A percentile compares a stretch with the other conserved stretches of the same genome.
Conservation (phyloP, 1,139 yeast genomes). For the Casaregolazyma lundiana region DNA sequence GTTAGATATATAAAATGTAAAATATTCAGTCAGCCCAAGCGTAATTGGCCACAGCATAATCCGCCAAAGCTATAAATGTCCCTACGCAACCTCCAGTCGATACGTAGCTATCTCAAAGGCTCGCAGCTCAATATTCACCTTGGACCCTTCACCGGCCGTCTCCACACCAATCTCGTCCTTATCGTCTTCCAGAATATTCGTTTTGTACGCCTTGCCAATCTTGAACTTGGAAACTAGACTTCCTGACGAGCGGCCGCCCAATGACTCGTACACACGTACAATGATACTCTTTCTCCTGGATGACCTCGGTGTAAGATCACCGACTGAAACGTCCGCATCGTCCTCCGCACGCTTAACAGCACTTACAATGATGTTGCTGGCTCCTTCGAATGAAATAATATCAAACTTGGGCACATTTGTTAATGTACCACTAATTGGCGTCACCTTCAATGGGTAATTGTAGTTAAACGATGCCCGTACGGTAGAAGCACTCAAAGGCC, state of each 20-base stretch:
- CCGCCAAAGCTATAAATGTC: neutral
- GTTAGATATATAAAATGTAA: too few species aligned
- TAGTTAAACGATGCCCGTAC: constrained; percentile 75
- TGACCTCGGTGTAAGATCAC: constrained; percentile 37
- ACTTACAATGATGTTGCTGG: constrained; percentile 59
- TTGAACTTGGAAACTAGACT: constrained; percentile 31
- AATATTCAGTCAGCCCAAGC: too few species aligned
- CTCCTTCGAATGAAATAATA: constrained; percentile 40
- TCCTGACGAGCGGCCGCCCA: constrained; percentile 71
- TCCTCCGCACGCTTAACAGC: constrained; percentile 86
- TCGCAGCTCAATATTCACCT: constrained; percentile 47
- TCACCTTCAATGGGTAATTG: constrained; percentile 49
- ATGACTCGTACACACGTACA: constrained; percentile 73
- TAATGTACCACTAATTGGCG: constrained; percentile 15
- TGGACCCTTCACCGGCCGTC: constrained; percentile 25
- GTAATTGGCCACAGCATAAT: too few species aligned
- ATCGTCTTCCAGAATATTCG: constrained; percentile 70
- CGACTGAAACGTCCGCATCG: constrained; percentile 48
- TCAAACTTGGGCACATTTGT: constrained; percentile 19
- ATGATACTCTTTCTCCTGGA: constrained; percentile 40
- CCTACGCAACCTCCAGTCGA: constrained; percentile 22
- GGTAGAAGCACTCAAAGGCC: constrained; percentile 56
- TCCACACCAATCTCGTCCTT: constrained; percentile 36
- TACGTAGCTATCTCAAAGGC: constrained; percentile 74
- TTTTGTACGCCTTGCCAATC: constrained; percentile 49